Base-by-base conservation (phyloP, 2,329 filamentous ascomycete species). In the Colletotrichum gigasporum region DNA sequence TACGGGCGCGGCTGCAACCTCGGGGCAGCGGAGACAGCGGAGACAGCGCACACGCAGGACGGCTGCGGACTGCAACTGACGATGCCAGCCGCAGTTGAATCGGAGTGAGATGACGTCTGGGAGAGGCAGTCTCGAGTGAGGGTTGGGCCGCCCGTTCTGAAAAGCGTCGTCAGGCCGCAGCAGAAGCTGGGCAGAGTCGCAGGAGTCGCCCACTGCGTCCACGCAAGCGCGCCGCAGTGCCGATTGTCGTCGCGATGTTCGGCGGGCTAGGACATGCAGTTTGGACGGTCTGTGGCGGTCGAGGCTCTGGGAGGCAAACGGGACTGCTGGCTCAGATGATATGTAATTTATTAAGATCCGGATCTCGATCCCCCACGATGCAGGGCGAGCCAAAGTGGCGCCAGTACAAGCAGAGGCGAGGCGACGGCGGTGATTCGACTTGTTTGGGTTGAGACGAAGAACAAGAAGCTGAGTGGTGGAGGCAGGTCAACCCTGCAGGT, bases 361-460 rank as follows among this genome's bases (percentile, higher is more conserved):
- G 45, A 63, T 66, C 63, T 35, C 35, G 52, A 66, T 63, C 47
- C 63, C 53, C 59, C 51, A 53, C 63, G 47, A 58, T 66, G 39
- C 63, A 52, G 41, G 41, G 47, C 35, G 34, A 42, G 53, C 42
- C 45, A 16, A 26, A 50, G 59, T 63, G 57, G 48, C 62, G 42
- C 42, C 42, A 55, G 34, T 35, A 48, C 41, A 22, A 48, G 41
- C 24, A 48, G 47, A 53, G 39, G 41, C 58, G 50, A 48, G 51
- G 41, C 58, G 51, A 48, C 28, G 32, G 55, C 37, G 37, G 52
- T 24, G 16, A 22, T n/a, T 44, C n/a, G 26, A 34, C 24, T 32
- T 41, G 37, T 41, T 53, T 53, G 57, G 47, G 16, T 22, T 14
- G 44, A 50, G 41, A 7, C 32, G 26, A 41, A n/a, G 51, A 30